Evolutionary conservation across 2,329 filamentous ascomycete genomes (phyloP).

Genomic region (Claviceps quebecensis): DNA sequence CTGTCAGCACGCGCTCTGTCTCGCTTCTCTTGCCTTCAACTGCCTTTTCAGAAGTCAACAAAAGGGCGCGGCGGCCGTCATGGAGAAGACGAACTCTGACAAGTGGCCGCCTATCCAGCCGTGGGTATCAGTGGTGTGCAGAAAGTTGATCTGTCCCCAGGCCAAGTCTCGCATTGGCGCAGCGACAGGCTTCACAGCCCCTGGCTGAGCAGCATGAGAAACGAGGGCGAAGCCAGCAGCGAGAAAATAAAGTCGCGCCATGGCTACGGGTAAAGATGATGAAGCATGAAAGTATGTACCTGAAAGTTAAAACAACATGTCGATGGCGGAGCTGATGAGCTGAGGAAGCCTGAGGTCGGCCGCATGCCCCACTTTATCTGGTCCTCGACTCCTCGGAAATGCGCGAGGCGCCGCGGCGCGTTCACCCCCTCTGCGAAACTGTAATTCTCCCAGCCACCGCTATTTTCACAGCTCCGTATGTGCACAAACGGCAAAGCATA

Average conservation of each 20-base stretch:
- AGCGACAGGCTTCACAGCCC: conserved; percentile 60
- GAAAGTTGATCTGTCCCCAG: conserved; percentile 91
- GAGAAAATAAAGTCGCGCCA: conserved; percentile 13
- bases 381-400: too few relatives aligned
- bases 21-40: too few relatives aligned
- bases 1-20: too few relatives aligned
- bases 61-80: too few relatives aligned
- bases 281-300: neutral
- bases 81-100: conserved; percentile 52
- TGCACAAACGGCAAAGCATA: too few relatives aligned
- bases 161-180: conserved; percentile 72
- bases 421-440: too few relatives aligned
- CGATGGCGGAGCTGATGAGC: neutral
- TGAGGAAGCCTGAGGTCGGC: neutral
- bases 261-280: conserved; percentile 8
- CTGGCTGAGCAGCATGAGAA: conserved; percentile 52
- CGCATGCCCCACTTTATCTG: too few relatives aligned
- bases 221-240: conserved; percentile 19
- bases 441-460: too few relatives aligned
- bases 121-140: conserved; percentile 95
- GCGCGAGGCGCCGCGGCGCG: too few relatives aligned
- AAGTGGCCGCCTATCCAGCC: conserved; percentile 92
- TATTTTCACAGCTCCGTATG: too few relatives aligned
- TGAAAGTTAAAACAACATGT: neutral
- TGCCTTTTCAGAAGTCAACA: too few relatives aligned